Evolutionary conservation across 352 stramenopile species (phyloP), one percentile per base, ranked within the genome.

Genomic region (Phytophthora pisi): DNA sequence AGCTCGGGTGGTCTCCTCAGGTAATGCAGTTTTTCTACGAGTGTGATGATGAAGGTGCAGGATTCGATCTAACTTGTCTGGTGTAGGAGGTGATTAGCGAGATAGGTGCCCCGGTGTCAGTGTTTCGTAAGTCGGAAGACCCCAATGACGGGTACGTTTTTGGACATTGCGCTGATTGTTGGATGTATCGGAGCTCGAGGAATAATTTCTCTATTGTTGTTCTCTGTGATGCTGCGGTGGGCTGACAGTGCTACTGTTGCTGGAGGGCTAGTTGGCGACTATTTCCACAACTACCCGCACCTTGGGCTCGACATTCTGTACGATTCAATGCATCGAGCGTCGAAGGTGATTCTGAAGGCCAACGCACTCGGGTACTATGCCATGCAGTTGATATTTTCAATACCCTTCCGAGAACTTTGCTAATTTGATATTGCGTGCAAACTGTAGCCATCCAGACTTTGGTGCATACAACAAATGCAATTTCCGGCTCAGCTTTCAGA

Each of bases 201-300:
- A 15, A 15, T 40, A 15, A 5, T 20, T 20, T 20, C 20, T 20
- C 20, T 20, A 20, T 15, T 15, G 10, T 40, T 11, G 10, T 40
- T 11, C 10, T 40, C 4, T 40, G 11, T 26, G 30, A 11, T 31
- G 30, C 57, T 51, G 26, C 20, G 20, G 20, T 20, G 20, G 20
- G 20, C 20, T 20, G 20, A n/a, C 23, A 90, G 81, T 45, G 66
- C 80, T 10, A 88, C 77, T 8, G 61, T 89, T 53, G 75, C 74
- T 59, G 81, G 81, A 20, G 86, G 86, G 8, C 62, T 79, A 0
- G 68, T 89, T 2, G 77, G 83, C 3, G 82, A 93, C 43, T 95
- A 94, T 54, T 93, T 95, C 57, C 88, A 95, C 69, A 95, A 95
- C 67, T 95, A 93, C 60, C 85, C 86, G 7, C 86, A 95, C 43